Evolutionary conservation across 2,329 filamentous ascomycete genomes (phyloP).

Genomic region (Thermothelomyces thermophilus): DNA sequence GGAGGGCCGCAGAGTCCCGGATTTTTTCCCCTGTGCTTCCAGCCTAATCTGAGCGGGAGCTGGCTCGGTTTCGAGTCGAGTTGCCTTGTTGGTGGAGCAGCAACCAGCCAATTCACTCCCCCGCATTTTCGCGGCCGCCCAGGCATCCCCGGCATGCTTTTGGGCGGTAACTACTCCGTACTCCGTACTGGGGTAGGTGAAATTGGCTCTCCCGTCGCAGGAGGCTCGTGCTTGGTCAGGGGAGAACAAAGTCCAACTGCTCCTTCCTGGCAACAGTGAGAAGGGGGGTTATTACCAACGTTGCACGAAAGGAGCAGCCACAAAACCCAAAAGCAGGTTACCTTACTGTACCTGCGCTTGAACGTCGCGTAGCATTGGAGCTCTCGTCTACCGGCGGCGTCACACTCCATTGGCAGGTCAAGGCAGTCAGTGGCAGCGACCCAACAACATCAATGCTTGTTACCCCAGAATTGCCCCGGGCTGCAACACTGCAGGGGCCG

Average conservation of each 20-base stretch:
- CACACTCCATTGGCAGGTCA: too few relatives aligned
- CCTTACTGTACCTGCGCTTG: too few relatives aligned
- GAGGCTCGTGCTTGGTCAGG: background rate
- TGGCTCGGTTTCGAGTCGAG: background rate
- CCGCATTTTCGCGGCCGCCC: too few relatives aligned
- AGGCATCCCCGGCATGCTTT: too few relatives aligned
- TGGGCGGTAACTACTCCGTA: too few relatives aligned
- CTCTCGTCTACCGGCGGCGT: background rate
- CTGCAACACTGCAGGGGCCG: slow-evolving; percentile 1
- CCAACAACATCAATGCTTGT: background rate
- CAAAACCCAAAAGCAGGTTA: too few relatives aligned
- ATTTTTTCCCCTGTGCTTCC: too few relatives aligned
- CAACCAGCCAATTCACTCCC: slow-evolving; percentile 4
- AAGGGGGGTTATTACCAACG: too few relatives aligned
- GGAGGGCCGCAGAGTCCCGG: too few relatives aligned
- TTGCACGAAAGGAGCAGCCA: too few relatives aligned
- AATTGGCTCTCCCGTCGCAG: background rate
- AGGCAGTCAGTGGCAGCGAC: too few relatives aligned
- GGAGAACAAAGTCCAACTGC: background rate
- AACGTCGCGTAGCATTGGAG: background rate
- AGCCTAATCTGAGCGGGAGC: background rate
- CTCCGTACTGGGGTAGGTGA: background rate
- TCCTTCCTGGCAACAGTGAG: background rate
- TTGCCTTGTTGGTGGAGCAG: too few relatives aligned
- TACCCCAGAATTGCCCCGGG: slow-evolving; percentile 5